Conservation (phyloP, 106 monocot genomes). For the Narthecium ossifragum region DNA sequence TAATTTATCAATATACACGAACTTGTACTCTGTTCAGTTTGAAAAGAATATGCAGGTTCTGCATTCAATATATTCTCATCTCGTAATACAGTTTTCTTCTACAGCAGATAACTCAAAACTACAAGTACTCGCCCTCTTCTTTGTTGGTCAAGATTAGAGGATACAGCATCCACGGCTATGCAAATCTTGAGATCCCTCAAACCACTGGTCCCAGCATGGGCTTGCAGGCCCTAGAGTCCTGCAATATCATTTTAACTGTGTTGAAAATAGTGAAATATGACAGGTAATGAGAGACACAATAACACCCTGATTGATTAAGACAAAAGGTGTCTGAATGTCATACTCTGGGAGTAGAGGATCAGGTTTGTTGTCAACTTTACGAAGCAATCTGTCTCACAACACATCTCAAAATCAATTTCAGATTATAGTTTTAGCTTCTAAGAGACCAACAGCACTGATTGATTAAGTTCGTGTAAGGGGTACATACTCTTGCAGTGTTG, state of each 20-base stretch:
- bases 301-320: background rate
- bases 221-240: conserved; percentile 11
- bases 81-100: too few relatives aligned
- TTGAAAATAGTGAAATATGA: background rate
- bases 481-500: conserved; percentile 53
- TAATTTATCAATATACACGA: background rate
- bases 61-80: background rate
- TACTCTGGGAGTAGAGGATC: conserved; percentile 15
- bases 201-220: conserved; percentile 14
- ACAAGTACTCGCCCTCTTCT: too few relatives aligned
- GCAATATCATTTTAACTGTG: background rate
- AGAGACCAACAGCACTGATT: background rate
- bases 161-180: conserved; percentile 8
- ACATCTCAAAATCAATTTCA: background rate
- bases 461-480: background rate
- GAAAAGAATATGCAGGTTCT: background rate
- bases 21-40: background rate
- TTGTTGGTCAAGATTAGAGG: too few relatives aligned
- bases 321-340: background rate
- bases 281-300: background rate
- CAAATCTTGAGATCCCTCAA: conserved; percentile 15
- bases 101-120: too few relatives aligned
- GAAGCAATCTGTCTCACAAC: background rate
- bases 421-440: background rate
- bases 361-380: conserved; percentile 2